Conservation (phyloP, 2,329 filamentous ascomycete species). For the Colletotrichum endophyticum region DNA sequence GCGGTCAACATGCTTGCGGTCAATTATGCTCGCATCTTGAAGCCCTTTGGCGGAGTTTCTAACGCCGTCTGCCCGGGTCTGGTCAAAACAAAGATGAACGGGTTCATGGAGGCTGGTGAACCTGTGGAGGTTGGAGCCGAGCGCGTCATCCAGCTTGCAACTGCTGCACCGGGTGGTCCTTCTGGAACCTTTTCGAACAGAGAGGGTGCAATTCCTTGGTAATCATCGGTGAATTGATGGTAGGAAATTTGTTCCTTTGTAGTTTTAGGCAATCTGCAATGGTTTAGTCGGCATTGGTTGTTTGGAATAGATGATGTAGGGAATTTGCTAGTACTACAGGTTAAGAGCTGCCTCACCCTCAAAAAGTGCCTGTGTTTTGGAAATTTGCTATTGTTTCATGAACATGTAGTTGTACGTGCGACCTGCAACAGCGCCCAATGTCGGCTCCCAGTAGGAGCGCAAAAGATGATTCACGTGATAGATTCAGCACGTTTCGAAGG, state of each 20-base stretch:
- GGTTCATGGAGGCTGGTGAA: constrained; percentile 11
- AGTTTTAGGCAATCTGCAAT: background rate
- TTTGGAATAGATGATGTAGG: background rate
- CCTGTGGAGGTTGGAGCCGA: constrained; percentile 31
- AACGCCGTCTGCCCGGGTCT: constrained; percentile 42
- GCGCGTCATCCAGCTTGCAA: constrained; percentile 34
- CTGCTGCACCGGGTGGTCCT: constrained; percentile 30
- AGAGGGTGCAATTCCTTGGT: constrained; percentile 27
- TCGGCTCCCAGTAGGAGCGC: background rate
- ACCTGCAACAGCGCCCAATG: background rate
- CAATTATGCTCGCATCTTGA: constrained; percentile 35
- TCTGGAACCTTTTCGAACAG: constrained; percentile 30
- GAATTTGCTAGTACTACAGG: background rate
- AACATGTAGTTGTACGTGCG: background rate
- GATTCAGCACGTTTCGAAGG: background rate
- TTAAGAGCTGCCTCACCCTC: background rate
- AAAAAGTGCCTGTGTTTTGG: background rate
- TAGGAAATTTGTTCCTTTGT: background rate
- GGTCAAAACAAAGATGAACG: constrained; percentile 34
- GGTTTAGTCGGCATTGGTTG: background rate
- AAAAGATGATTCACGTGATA: background rate
- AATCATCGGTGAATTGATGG: background rate
- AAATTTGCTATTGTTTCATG: background rate
- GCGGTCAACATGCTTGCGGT: constrained; percentile 45
- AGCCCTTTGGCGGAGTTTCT: constrained; percentile 33